These are phyloP conservation scores for Astrothelium macrocarpum DNA, from an alignment of 495 filamentous ascomycete species.

Conservation along the genomic window DNA sequence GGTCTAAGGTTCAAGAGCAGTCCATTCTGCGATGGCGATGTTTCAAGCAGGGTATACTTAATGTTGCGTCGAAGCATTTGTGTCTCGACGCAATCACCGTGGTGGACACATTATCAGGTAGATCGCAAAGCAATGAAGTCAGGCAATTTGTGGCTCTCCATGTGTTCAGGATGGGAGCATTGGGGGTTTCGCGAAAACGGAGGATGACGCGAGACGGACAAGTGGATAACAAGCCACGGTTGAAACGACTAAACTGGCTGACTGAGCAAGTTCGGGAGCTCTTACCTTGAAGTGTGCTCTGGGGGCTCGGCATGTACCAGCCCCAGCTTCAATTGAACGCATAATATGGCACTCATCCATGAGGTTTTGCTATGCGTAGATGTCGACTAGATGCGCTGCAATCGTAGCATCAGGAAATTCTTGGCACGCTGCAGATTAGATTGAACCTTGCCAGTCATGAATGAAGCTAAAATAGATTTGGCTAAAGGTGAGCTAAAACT, in stretches of 20 bases:
- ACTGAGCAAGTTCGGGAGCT: neutral
- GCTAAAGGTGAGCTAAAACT: neutral
- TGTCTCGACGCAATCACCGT: neutral
- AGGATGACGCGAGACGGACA: neutral
- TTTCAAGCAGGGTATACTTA: constrained; percentile 1
- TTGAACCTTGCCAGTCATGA: neutral
- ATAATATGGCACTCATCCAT: neutral
- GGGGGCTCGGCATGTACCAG: neutral
- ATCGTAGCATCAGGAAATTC: neutral
- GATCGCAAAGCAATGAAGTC: neutral
- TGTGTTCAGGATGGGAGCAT: neutral
- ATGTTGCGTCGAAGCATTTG: constrained; percentile 5
- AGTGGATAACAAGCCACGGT: neutral
- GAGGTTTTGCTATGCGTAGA: neutral
- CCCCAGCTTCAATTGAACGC: neutral
- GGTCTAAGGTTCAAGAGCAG: neutral
- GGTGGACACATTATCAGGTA: neutral
- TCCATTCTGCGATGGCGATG: neutral
- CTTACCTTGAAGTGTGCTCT: neutral
- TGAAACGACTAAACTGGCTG: neutral
- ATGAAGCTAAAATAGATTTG: neutral
- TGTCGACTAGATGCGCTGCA: neutral
- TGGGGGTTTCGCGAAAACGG: neutral
- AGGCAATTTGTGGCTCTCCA: too few relatives aligned
- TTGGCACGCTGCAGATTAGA: neutral